Evolutionary conservation across 257 asterid species (phyloP).

Genomic region (Echites panduratus): DNA sequence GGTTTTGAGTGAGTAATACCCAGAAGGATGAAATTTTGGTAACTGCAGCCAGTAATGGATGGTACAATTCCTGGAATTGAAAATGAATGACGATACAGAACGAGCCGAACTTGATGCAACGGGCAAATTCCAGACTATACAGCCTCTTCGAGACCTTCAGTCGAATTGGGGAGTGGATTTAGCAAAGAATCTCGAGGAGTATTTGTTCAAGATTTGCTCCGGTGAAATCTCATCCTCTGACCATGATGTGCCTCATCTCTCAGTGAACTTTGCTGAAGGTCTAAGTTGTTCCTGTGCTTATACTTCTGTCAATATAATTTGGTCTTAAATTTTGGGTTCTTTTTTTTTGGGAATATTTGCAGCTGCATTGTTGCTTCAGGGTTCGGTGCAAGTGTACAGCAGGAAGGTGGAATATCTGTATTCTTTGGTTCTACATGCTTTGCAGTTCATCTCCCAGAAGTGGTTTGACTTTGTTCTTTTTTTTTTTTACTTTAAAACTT

Average conservation of each 20-base stretch:
- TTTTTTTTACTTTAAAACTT: background rate
- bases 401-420: conserved; percentile 92
- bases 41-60: conserved; percentile 9
- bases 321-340: background rate
- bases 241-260: conserved; percentile 38
- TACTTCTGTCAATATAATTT: background rate
- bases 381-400: conserved; percentile 93
- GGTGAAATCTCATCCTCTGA: conserved; percentile 50
- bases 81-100: conserved; percentile 43
- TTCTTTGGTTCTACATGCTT: conserved; percentile 80
- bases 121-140: conserved; percentile 51
- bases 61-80: conserved; percentile 2
- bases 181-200: conserved; percentile 75
- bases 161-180: conserved; percentile 91
- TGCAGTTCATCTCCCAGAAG: conserved; percentile 81
- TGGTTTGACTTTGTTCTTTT: conserved; percentile 41
- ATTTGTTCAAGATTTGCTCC: conserved; percentile 77
- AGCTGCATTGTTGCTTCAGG: conserved; percentile 99
- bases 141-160: conserved; percentile 79
- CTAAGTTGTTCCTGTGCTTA: background rate
- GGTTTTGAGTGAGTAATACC: background rate
- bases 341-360: conserved; percentile 20
- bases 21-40: conserved; percentile 3
- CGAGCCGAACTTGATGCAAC: conserved; percentile 37
- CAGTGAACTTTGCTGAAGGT: conserved; percentile 93